Percentiles rank a stretch among this genome's conserved stretches.
Evolutionary conservation across 2,329 filamentous ascomycete genomes (phyloP).

Genomic region (Verticillium dahliae): DNA sequence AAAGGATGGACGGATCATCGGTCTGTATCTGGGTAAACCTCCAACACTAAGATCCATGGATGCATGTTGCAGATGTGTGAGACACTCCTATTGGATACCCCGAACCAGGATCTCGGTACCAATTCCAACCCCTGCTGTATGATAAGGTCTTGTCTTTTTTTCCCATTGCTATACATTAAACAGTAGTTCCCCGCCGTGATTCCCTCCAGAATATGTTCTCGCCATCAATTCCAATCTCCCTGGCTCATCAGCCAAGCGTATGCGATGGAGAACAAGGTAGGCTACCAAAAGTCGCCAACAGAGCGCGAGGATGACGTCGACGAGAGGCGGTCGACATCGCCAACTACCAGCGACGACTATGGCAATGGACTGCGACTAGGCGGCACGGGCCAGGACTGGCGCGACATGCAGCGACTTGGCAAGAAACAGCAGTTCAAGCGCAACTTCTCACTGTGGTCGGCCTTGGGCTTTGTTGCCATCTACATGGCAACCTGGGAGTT

Average conservation of each 20-base stretch:
- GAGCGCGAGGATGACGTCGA: not conserved
- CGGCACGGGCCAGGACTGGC: slow-evolving; percentile 10
- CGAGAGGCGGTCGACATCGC: not conserved
- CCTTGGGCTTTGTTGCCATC: slow-evolving; percentile 16
- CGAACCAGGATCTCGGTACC: not conserved
- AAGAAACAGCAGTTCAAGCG: slow-evolving; percentile 15
- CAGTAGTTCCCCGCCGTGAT: not conserved
- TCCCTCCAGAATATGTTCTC: not conserved
- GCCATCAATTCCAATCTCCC: not conserved
- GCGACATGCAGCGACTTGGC: slow-evolving; percentile 16
- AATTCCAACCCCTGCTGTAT: not conserved
- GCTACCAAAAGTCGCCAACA: not conserved
- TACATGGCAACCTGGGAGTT: slow-evolving; percentile 19
- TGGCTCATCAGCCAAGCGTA: not conserved
- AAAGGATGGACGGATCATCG: slow-evolving; percentile 1
- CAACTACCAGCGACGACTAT: not conserved
- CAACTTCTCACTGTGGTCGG: slow-evolving; percentile 11
- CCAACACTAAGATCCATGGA: not conserved
- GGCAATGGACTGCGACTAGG: slow-evolving; percentile 7
- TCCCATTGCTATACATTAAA: not conserved
- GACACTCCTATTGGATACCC: not conserved
- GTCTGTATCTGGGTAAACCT: not conserved
- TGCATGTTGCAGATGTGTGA: not conserved
- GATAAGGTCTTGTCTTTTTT: not conserved
- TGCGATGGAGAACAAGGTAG: not conserved